Conservation (phyloP, 2,329 filamentous ascomycete species). For the Pseudogymnoascus sp. region DNA sequence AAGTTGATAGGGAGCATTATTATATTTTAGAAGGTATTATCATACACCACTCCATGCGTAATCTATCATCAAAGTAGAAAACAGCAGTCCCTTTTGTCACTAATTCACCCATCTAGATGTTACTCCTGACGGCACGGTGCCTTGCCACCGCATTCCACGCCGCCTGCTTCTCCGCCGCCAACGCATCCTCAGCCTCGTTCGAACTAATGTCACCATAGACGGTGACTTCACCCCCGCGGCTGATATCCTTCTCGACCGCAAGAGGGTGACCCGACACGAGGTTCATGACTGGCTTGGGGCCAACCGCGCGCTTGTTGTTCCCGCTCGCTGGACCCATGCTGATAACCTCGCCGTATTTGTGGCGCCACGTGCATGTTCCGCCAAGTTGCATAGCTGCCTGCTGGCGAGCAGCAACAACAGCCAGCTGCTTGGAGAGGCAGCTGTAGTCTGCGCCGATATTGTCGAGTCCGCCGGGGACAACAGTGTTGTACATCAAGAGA, state of each 20-base stretch:
- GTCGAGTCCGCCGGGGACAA: conserved; percentile 22
- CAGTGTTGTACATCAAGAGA: conserved; percentile 22
- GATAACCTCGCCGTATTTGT: not conserved
- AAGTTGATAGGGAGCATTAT: not conserved
- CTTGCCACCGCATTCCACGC: not conserved
- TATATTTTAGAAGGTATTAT: conserved; percentile 1
- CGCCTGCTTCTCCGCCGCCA: not conserved
- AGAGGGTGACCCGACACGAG: not conserved
- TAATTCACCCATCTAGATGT: not conserved
- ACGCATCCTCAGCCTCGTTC: not conserved
- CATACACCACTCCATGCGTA: conserved; percentile 1
- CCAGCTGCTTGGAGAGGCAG: conserved; percentile 19
- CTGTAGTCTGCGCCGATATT: conserved; percentile 20
- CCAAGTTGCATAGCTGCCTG: not conserved
- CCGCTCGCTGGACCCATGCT: not conserved
- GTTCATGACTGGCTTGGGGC: not conserved
- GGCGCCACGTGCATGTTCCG: not conserved
- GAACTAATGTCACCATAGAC: not conserved
- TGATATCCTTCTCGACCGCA: not conserved
- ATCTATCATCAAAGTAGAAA: not conserved
- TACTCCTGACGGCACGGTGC: not conserved
- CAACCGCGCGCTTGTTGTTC: not conserved
- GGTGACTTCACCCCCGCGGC: not conserved
- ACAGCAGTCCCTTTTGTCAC: not conserved
- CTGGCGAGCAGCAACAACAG: not conserved